A percentile compares a stretch with the other conserved stretches of the same genome.
Evolutionary conservation across 805 yeast genomes (phyloP).

Genomic region (Spathaspora passalidarum): DNA sequence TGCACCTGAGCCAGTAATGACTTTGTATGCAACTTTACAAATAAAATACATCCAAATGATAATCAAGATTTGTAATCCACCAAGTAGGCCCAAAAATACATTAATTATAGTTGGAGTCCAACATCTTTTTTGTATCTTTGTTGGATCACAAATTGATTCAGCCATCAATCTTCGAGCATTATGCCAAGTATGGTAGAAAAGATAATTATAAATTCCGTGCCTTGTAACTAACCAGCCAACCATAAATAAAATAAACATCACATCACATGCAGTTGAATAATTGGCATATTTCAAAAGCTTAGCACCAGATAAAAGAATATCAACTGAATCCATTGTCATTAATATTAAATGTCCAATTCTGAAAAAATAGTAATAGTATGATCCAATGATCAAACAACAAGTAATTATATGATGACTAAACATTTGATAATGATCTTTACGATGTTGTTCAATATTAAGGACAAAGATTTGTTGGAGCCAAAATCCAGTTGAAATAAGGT

Average conservation of each 20-base stretch:
- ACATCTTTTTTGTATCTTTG: conserved; percentile 40
- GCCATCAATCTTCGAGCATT: conserved; percentile 45
- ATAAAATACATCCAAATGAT: conserved; percentile 76
- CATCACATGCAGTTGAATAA: conserved; percentile 57
- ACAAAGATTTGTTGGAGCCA: conserved; percentile 83
- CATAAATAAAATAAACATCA: conserved; percentile 64
- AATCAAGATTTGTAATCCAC: conserved; percentile 63
- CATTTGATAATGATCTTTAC: conserved; percentile 88
- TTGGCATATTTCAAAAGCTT: conserved; percentile 77
- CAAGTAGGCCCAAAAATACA: conserved; percentile 53
- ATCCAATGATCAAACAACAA: conserved; percentile 59
- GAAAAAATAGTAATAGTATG: conserved; percentile 69
- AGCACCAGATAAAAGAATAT: conserved; percentile 66
- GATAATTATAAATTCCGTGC: conserved; percentile 70
- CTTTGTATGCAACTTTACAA: conserved; percentile 63
- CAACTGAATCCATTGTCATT: conserved; percentile 81
- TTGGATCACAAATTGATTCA: conserved; percentile 38
- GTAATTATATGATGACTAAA: conserved; percentile 86
- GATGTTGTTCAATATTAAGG: conserved; percentile 69
- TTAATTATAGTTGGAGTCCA: conserved; percentile 46
- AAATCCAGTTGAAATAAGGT: conserved; percentile 65
- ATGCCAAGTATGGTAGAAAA: conserved; percentile 58
- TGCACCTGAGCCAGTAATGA: conserved; percentile 69
- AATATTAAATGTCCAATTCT: conserved; percentile 77
- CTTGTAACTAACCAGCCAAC: conserved; percentile 67